phyloP scores from a whole-genome alignment of 805 yeast genomes.

The Starmerella scarabaei region DNA sequence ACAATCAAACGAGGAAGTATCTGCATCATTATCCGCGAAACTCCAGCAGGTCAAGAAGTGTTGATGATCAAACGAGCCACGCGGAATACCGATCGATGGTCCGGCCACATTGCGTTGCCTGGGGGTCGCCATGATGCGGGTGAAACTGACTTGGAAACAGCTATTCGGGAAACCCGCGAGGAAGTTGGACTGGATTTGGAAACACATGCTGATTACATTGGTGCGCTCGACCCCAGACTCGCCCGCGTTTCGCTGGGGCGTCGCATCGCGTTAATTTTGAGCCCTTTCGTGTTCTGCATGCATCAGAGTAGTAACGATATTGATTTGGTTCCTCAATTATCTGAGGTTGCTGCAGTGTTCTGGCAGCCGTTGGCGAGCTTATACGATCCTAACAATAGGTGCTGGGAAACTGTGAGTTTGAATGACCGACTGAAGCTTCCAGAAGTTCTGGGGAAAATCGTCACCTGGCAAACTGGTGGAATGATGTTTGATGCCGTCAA shows the following conservation, averaged over 20 bases:
- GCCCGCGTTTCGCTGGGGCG: slow-evolving; percentile 28
- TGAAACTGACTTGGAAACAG: slow-evolving; percentile 27
- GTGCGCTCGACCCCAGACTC: slow-evolving; percentile 28
- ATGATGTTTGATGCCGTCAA: slow-evolving; percentile 24
- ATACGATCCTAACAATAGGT: slow-evolving; percentile 11
- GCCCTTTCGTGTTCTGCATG: slow-evolving; percentile 28
- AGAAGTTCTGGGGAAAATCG: slow-evolving; percentile 8
- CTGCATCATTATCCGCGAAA: slow-evolving; percentile 5
- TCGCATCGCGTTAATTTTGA: slow-evolving; percentile 25
- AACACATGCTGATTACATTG: slow-evolving; percentile 23
- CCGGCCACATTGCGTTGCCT: slow-evolving; percentile 32
- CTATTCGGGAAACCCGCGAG: slow-evolving; percentile 29
- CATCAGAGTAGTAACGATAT: slow-evolving; percentile 14
- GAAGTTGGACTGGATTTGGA: slow-evolving; percentile 31
- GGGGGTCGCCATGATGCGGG: slow-evolving; percentile 31
- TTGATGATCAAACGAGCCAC: slow-evolving; percentile 29
- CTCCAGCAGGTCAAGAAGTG: slow-evolving; percentile 21
- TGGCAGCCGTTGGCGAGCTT: slow-evolving; percentile 28
- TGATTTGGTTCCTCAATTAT: slow-evolving; percentile 22
- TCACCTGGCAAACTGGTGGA: slow-evolving; percentile 20
- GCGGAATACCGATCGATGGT: slow-evolving; percentile 30
- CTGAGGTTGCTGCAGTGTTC: slow-evolving; percentile 29
- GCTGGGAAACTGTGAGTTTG: slow-evolving; percentile 19
- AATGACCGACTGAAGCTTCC: slow-evolving; percentile 20
- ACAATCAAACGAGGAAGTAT: slow-evolving; percentile 5